Conservation (phyloP, 164 flowering plant species). For the Nymphaea thermarum region DNA sequence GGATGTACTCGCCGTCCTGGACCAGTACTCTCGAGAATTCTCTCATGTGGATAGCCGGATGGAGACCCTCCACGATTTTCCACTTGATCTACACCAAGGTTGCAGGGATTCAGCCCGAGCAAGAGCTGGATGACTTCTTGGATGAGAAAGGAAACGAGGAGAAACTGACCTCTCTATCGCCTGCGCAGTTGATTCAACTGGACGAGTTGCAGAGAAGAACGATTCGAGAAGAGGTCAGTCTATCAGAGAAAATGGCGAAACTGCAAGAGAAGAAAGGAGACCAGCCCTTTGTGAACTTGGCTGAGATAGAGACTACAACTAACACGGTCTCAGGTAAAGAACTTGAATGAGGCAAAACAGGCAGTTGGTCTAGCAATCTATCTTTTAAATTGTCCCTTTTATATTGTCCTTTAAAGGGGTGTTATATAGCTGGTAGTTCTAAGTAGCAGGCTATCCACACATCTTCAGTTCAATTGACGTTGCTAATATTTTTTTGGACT, state of each 20-base stretch:
- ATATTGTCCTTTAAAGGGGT: no score
- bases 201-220: slow-evolving; percentile 38
- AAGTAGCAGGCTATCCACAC: no score
- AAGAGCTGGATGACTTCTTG: slow-evolving; percentile 21
- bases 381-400: no score
- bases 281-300: neutral
- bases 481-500: no score
- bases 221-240: slow-evolving; percentile 29
- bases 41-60: slow-evolving; percentile 78
- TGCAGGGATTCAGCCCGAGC: slow-evolving; percentile 46
- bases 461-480: no score
- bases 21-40: slow-evolving; percentile 42
- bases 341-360: no score
- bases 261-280: slow-evolving; percentile 51
- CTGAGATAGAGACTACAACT: neutral
- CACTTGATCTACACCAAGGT: slow-evolving; percentile 54
- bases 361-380: no score
- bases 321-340: no score
- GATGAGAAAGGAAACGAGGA: slow-evolving; percentile 20
- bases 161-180: slow-evolving; percentile 36
- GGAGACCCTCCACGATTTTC: slow-evolving; percentile 63
- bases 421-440: no score
- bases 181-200: slow-evolving; percentile 25
- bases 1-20: slow-evolving; percentile 53
- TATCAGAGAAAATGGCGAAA: slow-evolving; percentile 44